These are phyloP conservation scores for Penicillium pulvis DNA, from an alignment of 495 filamentous ascomycete genomes.

Conservation along the genomic window DNA sequence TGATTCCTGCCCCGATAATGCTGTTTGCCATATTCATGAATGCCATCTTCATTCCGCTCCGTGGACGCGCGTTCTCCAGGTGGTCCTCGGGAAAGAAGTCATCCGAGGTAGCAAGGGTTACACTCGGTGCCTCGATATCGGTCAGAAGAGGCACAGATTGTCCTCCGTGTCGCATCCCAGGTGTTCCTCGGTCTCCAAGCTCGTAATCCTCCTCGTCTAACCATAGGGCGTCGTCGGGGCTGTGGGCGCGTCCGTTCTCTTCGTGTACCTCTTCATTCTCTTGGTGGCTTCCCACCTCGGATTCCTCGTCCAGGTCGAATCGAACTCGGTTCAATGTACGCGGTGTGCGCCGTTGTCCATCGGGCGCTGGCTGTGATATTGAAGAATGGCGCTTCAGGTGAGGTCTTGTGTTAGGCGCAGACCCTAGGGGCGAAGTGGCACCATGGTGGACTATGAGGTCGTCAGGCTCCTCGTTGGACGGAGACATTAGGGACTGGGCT, in stretches of 20 bases:
- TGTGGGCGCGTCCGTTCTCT: conserved; percentile 39
- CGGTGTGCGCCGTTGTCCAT: conserved; percentile 61
- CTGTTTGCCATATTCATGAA: conserved; percentile 99
- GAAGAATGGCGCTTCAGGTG: conserved; percentile 44
- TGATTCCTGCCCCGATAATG: conserved; percentile 97
- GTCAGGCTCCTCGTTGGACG: conserved; percentile 27
- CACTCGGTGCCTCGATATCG: conserved; percentile 82
- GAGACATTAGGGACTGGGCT: conserved; percentile 33
- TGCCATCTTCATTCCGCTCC: conserved; percentile 65
- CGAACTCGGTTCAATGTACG: conserved; percentile 84
- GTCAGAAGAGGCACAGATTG: conserved; percentile 77
- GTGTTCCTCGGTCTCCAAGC: conserved; percentile 24
- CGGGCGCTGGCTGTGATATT: conserved; percentile 40
- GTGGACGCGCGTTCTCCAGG: conserved; percentile 62
- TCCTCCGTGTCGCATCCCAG: conserved; percentile 28
- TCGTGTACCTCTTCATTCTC: conserved; percentile 39
- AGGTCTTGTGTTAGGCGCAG: conserved; percentile 14
- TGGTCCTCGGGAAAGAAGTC: conserved; percentile 62
- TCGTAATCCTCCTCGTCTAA: conserved; percentile 61
- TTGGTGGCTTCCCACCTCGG: conserved; percentile 33
- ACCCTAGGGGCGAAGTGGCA: conserved; percentile 19
- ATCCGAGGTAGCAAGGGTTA: conserved; percentile 71
- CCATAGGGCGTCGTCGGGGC: conserved; percentile 49
- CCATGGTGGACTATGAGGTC: conserved; percentile 29
- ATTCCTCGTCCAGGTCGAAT: conserved; percentile 69